Evolutionary conservation across 1,284 basidiomycete genomes (phyloP).

Genomic region (Cutaneotrichosporon dermatis): DNA sequence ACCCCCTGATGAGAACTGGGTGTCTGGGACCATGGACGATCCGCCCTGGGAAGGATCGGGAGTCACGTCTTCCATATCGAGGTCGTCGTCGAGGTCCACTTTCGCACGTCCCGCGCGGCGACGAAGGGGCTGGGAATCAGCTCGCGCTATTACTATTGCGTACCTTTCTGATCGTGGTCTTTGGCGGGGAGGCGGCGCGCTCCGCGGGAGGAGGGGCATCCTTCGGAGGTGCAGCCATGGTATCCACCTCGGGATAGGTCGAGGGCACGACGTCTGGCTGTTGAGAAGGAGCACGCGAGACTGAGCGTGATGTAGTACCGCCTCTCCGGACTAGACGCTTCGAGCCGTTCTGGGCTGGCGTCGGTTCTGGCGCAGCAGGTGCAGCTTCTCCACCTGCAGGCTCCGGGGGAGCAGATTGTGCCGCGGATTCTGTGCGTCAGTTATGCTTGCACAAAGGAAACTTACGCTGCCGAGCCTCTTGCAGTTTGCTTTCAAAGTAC

Average conservation of each 20-base stretch:
- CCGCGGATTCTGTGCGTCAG: too few relatives aligned
- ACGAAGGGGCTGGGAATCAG: slow-evolving; percentile 21
- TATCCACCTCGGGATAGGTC: slow-evolving; percentile 31
- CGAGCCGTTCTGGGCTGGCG: too few relatives aligned
- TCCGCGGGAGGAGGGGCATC: not conserved
- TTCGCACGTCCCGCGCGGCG: slow-evolving; percentile 25
- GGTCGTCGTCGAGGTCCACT: slow-evolving; percentile 20
- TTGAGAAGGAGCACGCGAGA: slow-evolving; percentile 4
- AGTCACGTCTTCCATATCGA: not conserved
- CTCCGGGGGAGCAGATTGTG: too few relatives aligned
- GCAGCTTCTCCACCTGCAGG: too few relatives aligned
- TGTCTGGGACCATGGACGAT: slow-evolving; percentile 9
- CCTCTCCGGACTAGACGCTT: not conserved
- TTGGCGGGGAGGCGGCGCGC: not conserved
- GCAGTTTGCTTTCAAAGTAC: slow-evolving; percentile 16
- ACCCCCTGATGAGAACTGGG: slow-evolving; percentile 10
- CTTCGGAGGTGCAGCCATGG: too few relatives aligned
- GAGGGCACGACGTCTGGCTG: slow-evolving; percentile 30
- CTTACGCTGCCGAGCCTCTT: not conserved
- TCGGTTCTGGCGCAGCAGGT: too few relatives aligned
- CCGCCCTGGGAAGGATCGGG: slow-evolving; percentile 2
- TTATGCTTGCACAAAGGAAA: too few relatives aligned
- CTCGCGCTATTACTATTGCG: not conserved
- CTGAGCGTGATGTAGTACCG: not conserved
- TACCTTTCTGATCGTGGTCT: slow-evolving; percentile 7